Base-by-base conservation (phyloP, 2,329 filamentous ascomycete genomes). In the Hypoxylon sp. region DNA sequence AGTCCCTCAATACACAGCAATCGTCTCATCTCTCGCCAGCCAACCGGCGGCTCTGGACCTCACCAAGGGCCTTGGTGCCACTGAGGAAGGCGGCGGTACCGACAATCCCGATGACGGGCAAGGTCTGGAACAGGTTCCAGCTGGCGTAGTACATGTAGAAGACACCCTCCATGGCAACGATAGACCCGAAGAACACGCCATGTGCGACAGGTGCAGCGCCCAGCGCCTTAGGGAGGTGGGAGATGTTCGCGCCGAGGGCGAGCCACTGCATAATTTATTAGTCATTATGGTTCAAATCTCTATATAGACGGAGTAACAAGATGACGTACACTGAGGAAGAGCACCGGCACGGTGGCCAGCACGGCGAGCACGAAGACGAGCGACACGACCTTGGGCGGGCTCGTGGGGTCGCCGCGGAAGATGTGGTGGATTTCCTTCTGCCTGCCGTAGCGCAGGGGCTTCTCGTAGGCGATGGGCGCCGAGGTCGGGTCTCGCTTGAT, bases 131-230 rank as follows among this genome's bases (percentile, higher is more conserved):
- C 50, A 99, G 85, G 77, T 91, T 97, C 95, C 95, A 98, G 77
- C 84, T 89, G 59, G 88, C 91, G 82, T 98, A 98, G 86, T 99
- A 99, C 73, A 97, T 83, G 84, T 96, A 95, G 83, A 99, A 98
- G 63, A 97, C 90, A 14, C 88, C 92, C 81, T 99, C 96, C 85
- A 99, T 92, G 22, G 90, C 90, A 42, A 97, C 69, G 62, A 99
- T 89, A 4, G 94, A 97, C 57, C 92, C 92, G 74, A 97, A 92
- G 85, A 98, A 99, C 35, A 94, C 80, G 31, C 85, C 84, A 79
- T 99, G 95, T 4, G 95, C 91, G 48, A 97, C 75, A 1, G 96
- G 95, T 0, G 94, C 92, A 22, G 88, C 85, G 64, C 88, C 84
- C 56, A 98, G 82, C 7, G 96, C 95, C 78, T 92, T 91, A 58